Evolutionary conservation across 2,329 filamentous ascomycete genomes (phyloP), one percentile per base, ranked within the genome.

Genomic region (Fulvia fulva): DNA sequence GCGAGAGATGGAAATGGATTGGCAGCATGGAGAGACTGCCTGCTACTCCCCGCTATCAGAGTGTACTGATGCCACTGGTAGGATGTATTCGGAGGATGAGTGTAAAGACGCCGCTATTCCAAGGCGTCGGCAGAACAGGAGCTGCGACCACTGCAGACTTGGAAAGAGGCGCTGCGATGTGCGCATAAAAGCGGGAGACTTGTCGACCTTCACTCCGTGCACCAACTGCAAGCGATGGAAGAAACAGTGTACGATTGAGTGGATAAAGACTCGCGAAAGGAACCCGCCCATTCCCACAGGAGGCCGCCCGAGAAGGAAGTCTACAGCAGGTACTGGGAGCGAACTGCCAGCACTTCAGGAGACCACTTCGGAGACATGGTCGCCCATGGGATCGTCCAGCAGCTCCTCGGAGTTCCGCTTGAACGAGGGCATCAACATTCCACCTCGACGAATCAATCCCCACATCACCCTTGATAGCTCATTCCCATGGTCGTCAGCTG

Each of bases 171-270:
- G 55, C 14, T 61, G 58, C 43, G 58, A 61, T 43, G 58, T 61
- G 14, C 51, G 55, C 23, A 21, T 53, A 11, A 44, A 54, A 26
- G 11, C 47, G 11, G 26, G 41, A 23, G 55, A 61, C 34, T 30
- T 51, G 23, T 57, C 55, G n/a, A 30, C 22, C 14, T 55, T 51
- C 43, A 54, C 52, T 30, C 41, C 58, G 5, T 61, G 58, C 28
- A 44, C 58, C 22, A 61, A 61, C n/a, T 61, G 58, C 37, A 52
- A 37, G 34, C 54, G 55, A 45, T 61, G 58, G 58, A 61, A 58
- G 52, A 61, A 61, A 28, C 21, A 52, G 11, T 61, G 58, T 28
- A 58, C 58, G 16, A 50, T 61, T 12, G 58, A 61, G 11, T 61
- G 58, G 58, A 53, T 61, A 3, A 56, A 51, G 22, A 37, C 55